phyloP scores from a whole-genome alignment of 306 rosid species.

The Cicer bijugum region DNA sequence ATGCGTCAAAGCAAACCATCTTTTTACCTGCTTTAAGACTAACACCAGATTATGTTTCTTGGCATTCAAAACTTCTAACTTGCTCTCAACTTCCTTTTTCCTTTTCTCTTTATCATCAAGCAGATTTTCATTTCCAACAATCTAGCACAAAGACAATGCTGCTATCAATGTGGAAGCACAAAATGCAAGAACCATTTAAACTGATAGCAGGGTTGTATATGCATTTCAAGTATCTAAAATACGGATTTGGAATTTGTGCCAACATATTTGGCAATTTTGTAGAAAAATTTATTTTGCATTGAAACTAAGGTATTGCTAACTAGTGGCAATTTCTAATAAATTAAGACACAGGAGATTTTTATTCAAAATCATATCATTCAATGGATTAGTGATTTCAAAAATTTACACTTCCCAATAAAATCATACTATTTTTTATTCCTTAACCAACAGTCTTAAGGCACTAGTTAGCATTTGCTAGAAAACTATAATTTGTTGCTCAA shows the following conservation, averaged over 20 bases:
- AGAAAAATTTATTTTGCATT: no score
- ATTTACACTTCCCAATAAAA: no score
- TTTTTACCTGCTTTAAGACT: slow-evolving; percentile 85
- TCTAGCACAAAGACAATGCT: slow-evolving; percentile 47
- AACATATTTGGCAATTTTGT: no score
- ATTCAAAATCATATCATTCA: no score
- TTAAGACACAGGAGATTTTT: no score
- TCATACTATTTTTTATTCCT: no score
- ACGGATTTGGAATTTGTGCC: neutral
- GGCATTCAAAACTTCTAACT: slow-evolving; percentile 71
- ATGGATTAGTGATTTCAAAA: no score
- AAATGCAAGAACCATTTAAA: slow-evolving; percentile 18
- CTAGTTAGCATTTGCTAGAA: no score
- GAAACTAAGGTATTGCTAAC: no score
- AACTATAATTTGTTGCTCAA: no score
- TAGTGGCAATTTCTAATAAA: no score
- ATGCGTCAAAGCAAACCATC: slow-evolving; percentile 1
- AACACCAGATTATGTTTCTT: slow-evolving; percentile 85
- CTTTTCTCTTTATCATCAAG: slow-evolving; percentile 59
- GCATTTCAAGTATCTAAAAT: neutral
- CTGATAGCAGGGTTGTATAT: neutral
- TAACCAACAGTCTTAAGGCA: no score
- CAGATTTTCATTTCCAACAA: slow-evolving; percentile 50
- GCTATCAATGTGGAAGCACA: slow-evolving; percentile 1
- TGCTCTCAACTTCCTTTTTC: slow-evolving; percentile 79